Percentiles rank a stretch among this genome's conserved stretches.
Conservation (phyloP, 1,284 basidiomycete genomes). For the Ganoderma lingzhi region DNA sequence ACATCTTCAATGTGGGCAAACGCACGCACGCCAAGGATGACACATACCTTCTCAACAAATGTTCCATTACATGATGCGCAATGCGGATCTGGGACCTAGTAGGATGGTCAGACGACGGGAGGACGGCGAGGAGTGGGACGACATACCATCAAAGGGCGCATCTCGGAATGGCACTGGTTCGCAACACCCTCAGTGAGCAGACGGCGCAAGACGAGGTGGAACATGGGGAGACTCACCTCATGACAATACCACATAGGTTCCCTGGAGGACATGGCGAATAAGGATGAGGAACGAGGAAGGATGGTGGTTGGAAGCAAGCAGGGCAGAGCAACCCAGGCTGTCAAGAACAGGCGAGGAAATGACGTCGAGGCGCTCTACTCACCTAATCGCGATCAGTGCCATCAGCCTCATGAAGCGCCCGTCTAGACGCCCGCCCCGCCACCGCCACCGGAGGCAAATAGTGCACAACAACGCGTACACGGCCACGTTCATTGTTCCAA, state of each 20-base stretch:
- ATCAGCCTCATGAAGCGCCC: no score
- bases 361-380: slow-evolving; percentile 28
- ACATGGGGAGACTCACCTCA: slow-evolving; percentile 54
- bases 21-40: slow-evolving; percentile 3
- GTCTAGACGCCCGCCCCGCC: not conserved
- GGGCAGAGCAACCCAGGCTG: slow-evolving; percentile 5
- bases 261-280: slow-evolving; percentile 59
- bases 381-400: slow-evolving; percentile 12
- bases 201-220: slow-evolving; percentile 9
- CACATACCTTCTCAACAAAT: slow-evolving; percentile 77
- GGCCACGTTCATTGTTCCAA: slow-evolving; percentile 10
- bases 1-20: slow-evolving; percentile 2
- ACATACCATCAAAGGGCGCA: slow-evolving; percentile 80
- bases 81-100: slow-evolving; percentile 75
- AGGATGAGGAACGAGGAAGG: not conserved
- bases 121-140: not conserved
- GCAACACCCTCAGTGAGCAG: slow-evolving; percentile 18
- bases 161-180: slow-evolving; percentile 77
- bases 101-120: slow-evolving; percentile 19
- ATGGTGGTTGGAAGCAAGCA: slow-evolving; percentile 15
- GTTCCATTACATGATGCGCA: slow-evolving; percentile 76
- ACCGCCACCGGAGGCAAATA: slow-evolving; percentile 31
- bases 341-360: slow-evolving; percentile 11
- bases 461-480: slow-evolving; percentile 33
- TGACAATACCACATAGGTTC: slow-evolving; percentile 84